Evolutionary conservation across 306 rosid species (phyloP), one percentile per base, ranked within the genome.

Genomic region (Quercus variabilis): DNA sequence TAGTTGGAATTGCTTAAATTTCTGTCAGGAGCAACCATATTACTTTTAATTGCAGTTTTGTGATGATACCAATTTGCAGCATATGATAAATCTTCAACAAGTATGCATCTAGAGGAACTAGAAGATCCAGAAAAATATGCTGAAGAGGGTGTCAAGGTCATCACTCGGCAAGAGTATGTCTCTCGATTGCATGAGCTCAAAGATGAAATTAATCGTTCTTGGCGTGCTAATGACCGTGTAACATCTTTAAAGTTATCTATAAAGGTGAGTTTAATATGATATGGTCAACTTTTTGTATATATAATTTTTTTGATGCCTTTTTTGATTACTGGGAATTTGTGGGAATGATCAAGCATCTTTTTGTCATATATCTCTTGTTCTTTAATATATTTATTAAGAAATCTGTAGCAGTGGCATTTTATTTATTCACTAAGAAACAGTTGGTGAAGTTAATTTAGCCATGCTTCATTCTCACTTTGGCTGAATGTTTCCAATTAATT

Each of bases 131-230:
- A 91, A 74, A 90, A 87, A 75, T 74, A 81, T 76, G 80, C 89
- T 41, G 93, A 89, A 71, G 95, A 90, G 75, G 94, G 90, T 56
- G 86, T 76, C 79, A 95, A 90, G 86, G 83, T 86, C 77, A 83
- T 93, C 70, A 85, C 94, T 18, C 89, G 99, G 86, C 95, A 92
- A 68, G 98, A 91, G 79, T 95, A 91, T 81, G 87, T 91, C 65
- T 91, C 97, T 62, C 85, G 91, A 51, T 74, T 95, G 52, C 97
- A 91, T 70, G 99, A 92, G 77, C 97, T 95, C 85, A 92, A 91
- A 83, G 96, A 90, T 83, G 98, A 95, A 82, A 88, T 95, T 60
- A 75, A 67, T 69, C 97, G 79, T 78, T 86, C 97, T 71, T 95
- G 99, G 99, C 82, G 83, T 76, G 87, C 90, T 63, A 89, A 86